Evolutionary conservation across 2,329 filamentous ascomycete genomes (phyloP).

Genomic region (Rutstroemia sp.): DNA sequence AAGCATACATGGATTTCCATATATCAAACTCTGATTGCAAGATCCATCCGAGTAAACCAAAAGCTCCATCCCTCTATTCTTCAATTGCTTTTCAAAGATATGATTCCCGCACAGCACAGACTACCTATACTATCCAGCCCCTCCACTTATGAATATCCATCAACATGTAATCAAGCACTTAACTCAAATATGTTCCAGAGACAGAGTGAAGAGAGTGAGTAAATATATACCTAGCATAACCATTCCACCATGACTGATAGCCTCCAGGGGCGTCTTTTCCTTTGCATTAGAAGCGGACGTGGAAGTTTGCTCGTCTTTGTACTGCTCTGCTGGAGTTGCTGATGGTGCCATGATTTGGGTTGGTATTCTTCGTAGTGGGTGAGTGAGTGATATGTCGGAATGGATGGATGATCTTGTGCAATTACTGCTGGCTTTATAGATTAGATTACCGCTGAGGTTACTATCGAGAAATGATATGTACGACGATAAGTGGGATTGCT

Average conservation of each 20-base stretch:
- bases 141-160: not conserved
- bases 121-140: not conserved
- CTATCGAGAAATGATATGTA: too few relatives aligned
- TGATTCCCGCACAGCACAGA: not conserved
- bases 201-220: not conserved
- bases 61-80: too few relatives aligned
- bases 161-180: not conserved
- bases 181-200: not conserved
- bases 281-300: not conserved
- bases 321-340: not conserved
- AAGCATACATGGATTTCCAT: too few relatives aligned
- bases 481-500: too few relatives aligned
- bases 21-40: too few relatives aligned
- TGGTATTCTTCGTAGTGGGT: too few relatives aligned
- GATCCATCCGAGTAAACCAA: too few relatives aligned
- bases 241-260: conserved; percentile 28
- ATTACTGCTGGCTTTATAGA: too few relatives aligned
- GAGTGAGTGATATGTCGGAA: too few relatives aligned
- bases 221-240: conserved; percentile 23
- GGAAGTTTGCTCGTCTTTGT: not conserved
- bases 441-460: too few relatives aligned
- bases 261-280: conserved; percentile 24
- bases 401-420: too few relatives aligned
- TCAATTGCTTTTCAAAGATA: too few relatives aligned
- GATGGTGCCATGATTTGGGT: not conserved